These are phyloP conservation scores for Candida vartiovaarae DNA, from an alignment of 805 yeast species.

Conservation along the genomic window DNA sequence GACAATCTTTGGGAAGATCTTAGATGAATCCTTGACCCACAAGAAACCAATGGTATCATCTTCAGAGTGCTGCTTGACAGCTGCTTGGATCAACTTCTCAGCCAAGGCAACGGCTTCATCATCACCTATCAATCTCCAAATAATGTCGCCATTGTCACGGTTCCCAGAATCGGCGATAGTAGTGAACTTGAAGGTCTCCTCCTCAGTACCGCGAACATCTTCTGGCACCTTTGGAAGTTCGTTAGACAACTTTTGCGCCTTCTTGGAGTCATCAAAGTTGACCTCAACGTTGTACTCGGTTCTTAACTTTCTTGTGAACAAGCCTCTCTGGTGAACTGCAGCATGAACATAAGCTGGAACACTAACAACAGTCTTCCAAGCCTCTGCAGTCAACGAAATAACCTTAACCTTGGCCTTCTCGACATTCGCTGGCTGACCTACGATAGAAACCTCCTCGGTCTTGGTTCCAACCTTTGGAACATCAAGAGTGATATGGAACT, in stretches of 20 bases:
- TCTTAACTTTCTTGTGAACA: constrained; percentile 48
- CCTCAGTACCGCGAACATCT: constrained; percentile 36
- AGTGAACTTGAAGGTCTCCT: constrained; percentile 37
- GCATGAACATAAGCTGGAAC: constrained; percentile 55
- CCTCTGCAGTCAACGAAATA: constrained; percentile 51
- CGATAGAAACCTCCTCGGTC: constrained; percentile 45
- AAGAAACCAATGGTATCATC: constrained; percentile 53
- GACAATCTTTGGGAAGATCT: constrained; percentile 52
- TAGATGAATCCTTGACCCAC: constrained; percentile 42
- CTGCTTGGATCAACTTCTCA: constrained; percentile 39
- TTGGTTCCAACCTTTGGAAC: constrained; percentile 56
- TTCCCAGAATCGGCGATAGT: constrained; percentile 29
- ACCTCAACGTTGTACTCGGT: constrained; percentile 49
- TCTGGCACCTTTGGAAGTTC: constrained; percentile 41
- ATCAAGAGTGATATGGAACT: constrained; percentile 52
- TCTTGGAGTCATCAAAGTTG: constrained; percentile 46
- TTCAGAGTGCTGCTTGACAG: constrained; percentile 39
- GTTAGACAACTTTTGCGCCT: constrained; percentile 44
- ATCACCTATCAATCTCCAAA: constrained; percentile 63
- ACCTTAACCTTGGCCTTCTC: constrained; percentile 59
- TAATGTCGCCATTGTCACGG: constrained; percentile 26
- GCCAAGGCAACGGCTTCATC: constrained; percentile 45
- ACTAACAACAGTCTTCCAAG: constrained; percentile 41
- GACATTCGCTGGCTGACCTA: constrained; percentile 62
- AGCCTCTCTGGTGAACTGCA: constrained; percentile 62